A percentile compares a stretch with the other conserved stretches of the same genome.
Evolutionary conservation across 2,329 filamentous ascomycete species (phyloP).

Genomic region (Whalleya microplaca): DNA sequence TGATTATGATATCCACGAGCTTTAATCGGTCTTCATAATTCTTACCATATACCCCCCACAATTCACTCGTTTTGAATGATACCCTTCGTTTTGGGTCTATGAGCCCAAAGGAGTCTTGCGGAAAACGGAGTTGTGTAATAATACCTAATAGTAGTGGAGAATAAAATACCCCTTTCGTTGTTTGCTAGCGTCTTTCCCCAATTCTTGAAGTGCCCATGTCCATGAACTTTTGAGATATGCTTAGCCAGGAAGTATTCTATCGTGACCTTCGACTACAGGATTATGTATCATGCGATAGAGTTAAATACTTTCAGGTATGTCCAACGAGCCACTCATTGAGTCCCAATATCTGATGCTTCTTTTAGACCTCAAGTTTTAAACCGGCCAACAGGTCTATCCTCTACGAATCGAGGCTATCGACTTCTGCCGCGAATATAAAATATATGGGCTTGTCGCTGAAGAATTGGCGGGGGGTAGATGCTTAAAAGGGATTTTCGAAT

Average conservation of each 20-base stretch:
- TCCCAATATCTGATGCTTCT: background rate
- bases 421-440: background rate
- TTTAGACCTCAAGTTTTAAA: no score
- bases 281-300: background rate
- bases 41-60: background rate
- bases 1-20: background rate
- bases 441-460: background rate
- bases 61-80: background rate
- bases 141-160: constrained; percentile 19
- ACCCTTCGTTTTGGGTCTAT: constrained; percentile 4
- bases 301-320: background rate
- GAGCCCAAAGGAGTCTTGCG: background rate
- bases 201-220: background rate
- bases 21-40: background rate
- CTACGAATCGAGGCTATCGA: background rate
- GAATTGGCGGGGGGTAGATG: background rate
- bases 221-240: background rate
- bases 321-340: background rate
- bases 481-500: background rate
- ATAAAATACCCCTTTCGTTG: constrained; percentile 19
- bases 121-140: constrained; percentile 5
- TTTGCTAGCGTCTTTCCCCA: background rate
- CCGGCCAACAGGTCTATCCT: background rate
- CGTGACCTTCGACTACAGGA: background rate
- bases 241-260: background rate